phyloP scores from a whole-genome alignment of 495 filamentous ascomycete genomes.

The Aspergillus steynii region DNA sequence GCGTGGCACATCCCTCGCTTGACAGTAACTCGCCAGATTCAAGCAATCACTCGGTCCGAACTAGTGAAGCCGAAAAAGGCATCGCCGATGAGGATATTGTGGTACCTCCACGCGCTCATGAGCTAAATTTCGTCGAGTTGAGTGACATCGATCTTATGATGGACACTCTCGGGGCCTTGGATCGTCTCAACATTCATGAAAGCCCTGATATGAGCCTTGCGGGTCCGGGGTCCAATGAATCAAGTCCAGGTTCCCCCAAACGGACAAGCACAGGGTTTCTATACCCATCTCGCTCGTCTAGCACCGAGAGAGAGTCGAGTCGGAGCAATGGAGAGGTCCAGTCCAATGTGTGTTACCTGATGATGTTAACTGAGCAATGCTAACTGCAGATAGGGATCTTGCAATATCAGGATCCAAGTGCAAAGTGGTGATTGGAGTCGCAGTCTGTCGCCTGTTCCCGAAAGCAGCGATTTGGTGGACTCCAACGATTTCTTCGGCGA shows the following conservation, averaged over 20 bases:
- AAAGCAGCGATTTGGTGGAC: background rate
- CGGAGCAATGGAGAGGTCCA: background rate
- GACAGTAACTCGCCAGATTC: background rate
- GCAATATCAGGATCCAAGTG: background rate
- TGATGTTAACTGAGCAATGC: background rate
- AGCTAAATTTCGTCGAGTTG: background rate
- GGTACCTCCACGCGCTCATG: background rate
- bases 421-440: background rate
- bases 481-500: conserved; percentile 1
- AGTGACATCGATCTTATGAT: background rate
- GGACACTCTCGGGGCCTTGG: background rate
- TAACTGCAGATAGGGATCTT: background rate
- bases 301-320: background rate
- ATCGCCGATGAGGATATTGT: background rate
- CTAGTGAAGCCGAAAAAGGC: background rate
- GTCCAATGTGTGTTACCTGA: background rate
- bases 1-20: background rate
- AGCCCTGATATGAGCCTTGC: background rate
- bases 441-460: background rate
- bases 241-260: background rate
- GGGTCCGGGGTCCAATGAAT: background rate
- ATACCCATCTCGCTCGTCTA: background rate
- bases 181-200: background rate
- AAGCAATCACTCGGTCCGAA: background rate
- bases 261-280: background rate